Evolutionary conservation across 2,329 filamentous ascomycete genomes (phyloP).

Genomic region (Phyllosticta citrichinensis): DNA sequence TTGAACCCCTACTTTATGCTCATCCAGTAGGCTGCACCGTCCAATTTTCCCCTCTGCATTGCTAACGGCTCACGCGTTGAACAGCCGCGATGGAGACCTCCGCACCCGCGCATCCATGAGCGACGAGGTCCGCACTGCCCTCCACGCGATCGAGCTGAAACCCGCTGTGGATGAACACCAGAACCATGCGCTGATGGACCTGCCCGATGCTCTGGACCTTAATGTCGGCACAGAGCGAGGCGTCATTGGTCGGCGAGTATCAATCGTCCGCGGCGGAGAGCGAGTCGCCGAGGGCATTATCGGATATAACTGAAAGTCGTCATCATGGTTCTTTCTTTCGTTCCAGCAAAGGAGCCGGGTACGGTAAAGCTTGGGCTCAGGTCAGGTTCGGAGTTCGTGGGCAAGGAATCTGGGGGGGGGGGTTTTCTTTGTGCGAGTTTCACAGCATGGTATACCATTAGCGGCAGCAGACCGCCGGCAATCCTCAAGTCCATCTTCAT

Average conservation of each 20-base stretch:
- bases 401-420: neutral
- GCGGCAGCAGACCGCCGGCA: neutral
- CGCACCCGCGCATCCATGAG: neutral
- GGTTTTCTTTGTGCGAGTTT: too few species aligned
- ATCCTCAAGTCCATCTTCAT: neutral
- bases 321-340: neutral
- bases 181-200: neutral
- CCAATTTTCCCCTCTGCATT: neutral
- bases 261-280: slow-evolving; percentile 1
- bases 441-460: neutral
- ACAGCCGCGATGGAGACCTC: slow-evolving; percentile 9
- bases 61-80: neutral
- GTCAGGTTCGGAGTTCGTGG: neutral
- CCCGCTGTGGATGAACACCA: slow-evolving; percentile 6
- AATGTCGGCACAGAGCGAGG: slow-evolving; percentile 2
- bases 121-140: slow-evolving; percentile 5
- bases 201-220: slow-evolving; percentile 2
- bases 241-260: slow-evolving; percentile 8
- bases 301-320: slow-evolving; percentile 8
- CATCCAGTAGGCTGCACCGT: slow-evolving; percentile 4
- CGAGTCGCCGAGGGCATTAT: slow-evolving; percentile 8
- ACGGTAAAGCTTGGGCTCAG: neutral
- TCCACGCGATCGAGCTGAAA: slow-evolving; percentile 5
- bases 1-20: slow-evolving; percentile 5
- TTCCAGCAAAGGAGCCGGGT: neutral